Evolutionary conservation across 441 rosid species (phyloP).

Genomic region (Viola pubescens): DNA sequence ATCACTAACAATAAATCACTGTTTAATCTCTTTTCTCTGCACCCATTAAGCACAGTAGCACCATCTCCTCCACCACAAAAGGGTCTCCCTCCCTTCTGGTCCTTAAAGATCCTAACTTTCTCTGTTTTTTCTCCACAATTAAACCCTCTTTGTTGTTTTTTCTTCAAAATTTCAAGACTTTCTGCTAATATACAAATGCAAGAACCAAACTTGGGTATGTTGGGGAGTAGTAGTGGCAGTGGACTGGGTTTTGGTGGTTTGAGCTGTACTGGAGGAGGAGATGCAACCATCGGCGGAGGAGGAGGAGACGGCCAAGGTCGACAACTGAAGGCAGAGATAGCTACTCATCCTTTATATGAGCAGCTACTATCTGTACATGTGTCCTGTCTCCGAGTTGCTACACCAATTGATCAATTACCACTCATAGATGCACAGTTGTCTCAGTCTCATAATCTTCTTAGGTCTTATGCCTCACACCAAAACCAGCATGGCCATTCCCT

Average conservation of each 20-base stretch:
- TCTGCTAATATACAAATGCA: constrained; percentile 35
- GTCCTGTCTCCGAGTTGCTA: constrained; percentile 82
- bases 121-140: neutral
- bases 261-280: neutral
- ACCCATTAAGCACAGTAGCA: constrained; percentile 11
- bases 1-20: constrained; percentile 27
- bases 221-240: constrained; percentile 40
- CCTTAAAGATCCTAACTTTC: constrained; percentile 16
- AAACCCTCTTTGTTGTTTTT: neutral
- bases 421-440: constrained; percentile 85
- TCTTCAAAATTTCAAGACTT: neutral
- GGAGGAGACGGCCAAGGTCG: constrained; percentile 40
- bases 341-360: constrained; percentile 72
- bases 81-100: constrained; percentile 18
- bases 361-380: constrained; percentile 82
- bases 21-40: constrained; percentile 11
- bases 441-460: constrained; percentile 67
- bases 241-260: constrained; percentile 18
- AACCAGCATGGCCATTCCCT: constrained; percentile 35
- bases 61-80: constrained; percentile 13
- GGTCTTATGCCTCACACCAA: constrained; percentile 59
- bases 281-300: constrained; percentile 23
- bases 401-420: constrained; percentile 91
- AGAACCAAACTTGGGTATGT: constrained; percentile 63
- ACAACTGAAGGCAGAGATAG: constrained; percentile 76